These are phyloP conservation scores for Fusarium armeniacum DNA, from an alignment of 2,329 filamentous ascomycete species.

Conservation along the genomic window DNA sequence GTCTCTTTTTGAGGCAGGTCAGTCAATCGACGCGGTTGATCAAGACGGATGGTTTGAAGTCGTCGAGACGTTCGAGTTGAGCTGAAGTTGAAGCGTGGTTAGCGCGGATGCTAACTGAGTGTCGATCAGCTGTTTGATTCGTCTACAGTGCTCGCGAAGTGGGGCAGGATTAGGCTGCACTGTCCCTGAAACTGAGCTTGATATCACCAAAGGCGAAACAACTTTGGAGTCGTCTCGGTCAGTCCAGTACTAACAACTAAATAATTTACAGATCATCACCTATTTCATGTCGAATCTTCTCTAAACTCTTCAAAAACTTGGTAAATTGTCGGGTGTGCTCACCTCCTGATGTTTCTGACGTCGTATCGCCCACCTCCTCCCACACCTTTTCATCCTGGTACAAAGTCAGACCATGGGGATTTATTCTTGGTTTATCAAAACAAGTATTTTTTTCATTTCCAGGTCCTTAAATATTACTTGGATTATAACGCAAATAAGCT, in stretches of 20 bases:
- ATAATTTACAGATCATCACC: neutral
- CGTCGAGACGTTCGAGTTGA: neutral
- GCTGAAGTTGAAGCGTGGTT: neutral
- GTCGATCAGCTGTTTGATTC: neutral
- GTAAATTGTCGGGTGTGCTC: accelerated
- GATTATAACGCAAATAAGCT: neutral
- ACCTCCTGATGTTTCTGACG: neutral
- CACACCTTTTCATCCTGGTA: neutral
- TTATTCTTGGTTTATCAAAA: neutral
- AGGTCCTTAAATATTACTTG: neutral
- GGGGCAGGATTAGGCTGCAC: conserved; percentile 13
- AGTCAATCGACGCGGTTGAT: accelerated
- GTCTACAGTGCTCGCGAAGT: neutral
- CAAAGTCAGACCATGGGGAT: accelerated
- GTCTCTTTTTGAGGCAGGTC: accelerated
- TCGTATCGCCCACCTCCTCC: neutral
- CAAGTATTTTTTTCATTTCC: neutral
- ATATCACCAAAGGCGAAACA: neutral
- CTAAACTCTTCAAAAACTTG: neutral
- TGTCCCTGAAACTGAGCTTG: neutral
- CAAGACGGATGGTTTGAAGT: neutral
- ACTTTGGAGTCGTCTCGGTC: neutral
- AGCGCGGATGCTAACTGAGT: neutral
- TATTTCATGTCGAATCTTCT: neutral
- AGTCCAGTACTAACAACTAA: neutral